Evolutionary conservation across 495 filamentous ascomycete genomes (phyloP).

Genomic region (Usnea hakonensis): DNA sequence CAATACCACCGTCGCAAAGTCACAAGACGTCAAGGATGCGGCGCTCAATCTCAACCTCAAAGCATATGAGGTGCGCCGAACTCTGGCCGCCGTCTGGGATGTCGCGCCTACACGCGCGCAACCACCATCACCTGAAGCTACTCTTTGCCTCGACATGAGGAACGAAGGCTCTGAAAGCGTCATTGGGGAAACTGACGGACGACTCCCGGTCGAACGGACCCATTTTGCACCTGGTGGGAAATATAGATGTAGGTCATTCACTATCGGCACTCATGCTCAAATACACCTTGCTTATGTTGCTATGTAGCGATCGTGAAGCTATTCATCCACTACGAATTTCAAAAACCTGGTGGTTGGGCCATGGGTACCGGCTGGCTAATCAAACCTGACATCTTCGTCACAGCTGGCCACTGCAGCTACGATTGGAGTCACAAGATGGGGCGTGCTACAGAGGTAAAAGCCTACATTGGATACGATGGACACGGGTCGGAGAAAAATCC

Average conservation of each 20-base stretch:
- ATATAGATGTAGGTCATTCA: conserved; percentile 28
- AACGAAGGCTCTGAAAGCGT: conserved; percentile 19
- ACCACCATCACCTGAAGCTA: conserved; percentile 13
- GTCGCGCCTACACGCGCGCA: conserved; percentile 16
- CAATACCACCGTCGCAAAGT: conserved; percentile 17
- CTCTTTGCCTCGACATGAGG: conserved; percentile 18
- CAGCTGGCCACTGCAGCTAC: conserved; percentile 34
- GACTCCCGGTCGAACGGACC: conserved; percentile 22
- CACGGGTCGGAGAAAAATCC: conserved; percentile 22
- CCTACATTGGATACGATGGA: conserved; percentile 36
- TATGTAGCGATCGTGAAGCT: conserved; percentile 34
- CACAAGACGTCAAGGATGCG: conserved; percentile 17
- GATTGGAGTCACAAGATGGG: conserved; percentile 32
- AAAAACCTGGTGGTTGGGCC: conserved; percentile 18
- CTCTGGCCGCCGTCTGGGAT: conserved; percentile 23
- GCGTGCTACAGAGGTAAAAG: conserved; percentile 28
- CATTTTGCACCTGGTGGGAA: conserved; percentile 31
- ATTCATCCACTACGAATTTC: conserved; percentile 32
- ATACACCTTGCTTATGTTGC: conserved; percentile 10
- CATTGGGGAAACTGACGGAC: conserved; percentile 21
- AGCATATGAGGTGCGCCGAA: conserved; percentile 23
- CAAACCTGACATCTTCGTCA: conserved; percentile 30
- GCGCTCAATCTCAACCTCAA: conserved; percentile 22
- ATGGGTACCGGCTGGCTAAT: conserved; percentile 38
- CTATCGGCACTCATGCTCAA: not conserved